phyloP scores from a whole-genome alignment of 2,329 filamentous ascomycete genomes.

The Ophiocordyceps unilateralis region DNA sequence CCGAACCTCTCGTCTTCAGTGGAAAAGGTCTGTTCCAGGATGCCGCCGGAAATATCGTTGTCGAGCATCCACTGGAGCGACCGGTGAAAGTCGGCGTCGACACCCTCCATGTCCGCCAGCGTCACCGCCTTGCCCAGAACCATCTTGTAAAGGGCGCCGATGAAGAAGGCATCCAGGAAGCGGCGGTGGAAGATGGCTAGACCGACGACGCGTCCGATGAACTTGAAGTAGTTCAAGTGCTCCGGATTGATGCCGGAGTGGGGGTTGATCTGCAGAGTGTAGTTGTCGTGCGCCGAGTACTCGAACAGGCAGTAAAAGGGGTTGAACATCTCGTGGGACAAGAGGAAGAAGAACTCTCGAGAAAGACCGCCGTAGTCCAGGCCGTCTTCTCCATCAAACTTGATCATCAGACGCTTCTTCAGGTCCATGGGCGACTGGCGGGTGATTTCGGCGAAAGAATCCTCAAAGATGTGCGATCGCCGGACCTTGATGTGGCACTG shows the following conservation, averaged over 20 bases:
- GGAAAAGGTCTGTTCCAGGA: constrained; percentile 88
- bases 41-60: constrained; percentile 83
- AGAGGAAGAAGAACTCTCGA: constrained; percentile 96
- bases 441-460: constrained; percentile 97
- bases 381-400: constrained; percentile 97
- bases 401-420: constrained; percentile 98
- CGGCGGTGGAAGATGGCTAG: constrained; percentile 94
- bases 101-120: constrained; percentile 94
- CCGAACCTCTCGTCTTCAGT: constrained; percentile 97
- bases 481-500: constrained; percentile 98
- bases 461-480: constrained; percentile 93
- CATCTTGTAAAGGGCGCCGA: constrained; percentile 99
- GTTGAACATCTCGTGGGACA: constrained; percentile 99
- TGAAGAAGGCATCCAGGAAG: constrained; percentile 97
- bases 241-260: constrained; percentile 98
- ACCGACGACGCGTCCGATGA: constrained; percentile 93
- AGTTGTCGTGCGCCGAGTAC: constrained; percentile 99
- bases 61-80: constrained; percentile 96
- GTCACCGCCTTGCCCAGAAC: constrained; percentile 83
- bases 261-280: constrained; percentile 98
- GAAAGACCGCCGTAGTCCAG: constrained; percentile 96
- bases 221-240: constrained; percentile 99
- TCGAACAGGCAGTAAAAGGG: constrained; percentile 99
- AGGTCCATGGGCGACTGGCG: constrained; percentile 86
- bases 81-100: constrained; percentile 93